Base-by-base conservation (phyloP, 2,329 filamentous ascomycete genomes). In the Exophiala viscosa region DNA sequence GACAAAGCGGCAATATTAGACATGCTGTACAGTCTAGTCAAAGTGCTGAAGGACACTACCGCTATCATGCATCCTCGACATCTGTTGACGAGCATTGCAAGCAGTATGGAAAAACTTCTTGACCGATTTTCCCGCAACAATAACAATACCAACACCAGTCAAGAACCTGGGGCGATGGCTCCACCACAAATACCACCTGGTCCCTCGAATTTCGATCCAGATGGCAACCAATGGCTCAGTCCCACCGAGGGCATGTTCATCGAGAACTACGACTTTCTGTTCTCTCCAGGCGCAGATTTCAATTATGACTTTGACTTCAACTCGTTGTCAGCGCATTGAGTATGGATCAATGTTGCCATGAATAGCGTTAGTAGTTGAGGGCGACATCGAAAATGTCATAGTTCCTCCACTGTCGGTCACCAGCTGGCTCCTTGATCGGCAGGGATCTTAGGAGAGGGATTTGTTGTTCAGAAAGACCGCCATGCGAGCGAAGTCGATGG, bases 401-500 rank as follows among this genome's bases (percentile, higher is more conserved):
- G 45, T 73, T 73, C 45, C 65, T 66, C 70, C 70, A 72, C 11
- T 49, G 15, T 41, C 60, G 63, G 2, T 46, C 43, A 3, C 38
- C 38, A 18, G 45, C 54, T 15, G 11, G 11, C 15, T 42, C 52
- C 18, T 52, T 49, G 2, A 59, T 42, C 13, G 65, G 61, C 8
- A 60, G 63, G 4, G 69, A 70, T 53, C 66, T 63, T 3, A 73
- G 55, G 9, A 73, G 45, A 6, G 71, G 72, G 13, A 73, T 63
- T 2, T 62, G 52, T 55, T 71, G 69, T 55, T 74, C 72, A 2
- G 68, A 70, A 13, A 73, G 42, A 1, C 72, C 71, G 2, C 71
- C 72, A 50, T 74, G 72, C 1, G 72, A 73, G 13, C 71, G 65
- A 28, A 74, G 59, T 9, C 66, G 62, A 59, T 70, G 67, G 6